Conservation (phyloP, 345 rosid species). For the Eucalyptus regnans region DNA sequence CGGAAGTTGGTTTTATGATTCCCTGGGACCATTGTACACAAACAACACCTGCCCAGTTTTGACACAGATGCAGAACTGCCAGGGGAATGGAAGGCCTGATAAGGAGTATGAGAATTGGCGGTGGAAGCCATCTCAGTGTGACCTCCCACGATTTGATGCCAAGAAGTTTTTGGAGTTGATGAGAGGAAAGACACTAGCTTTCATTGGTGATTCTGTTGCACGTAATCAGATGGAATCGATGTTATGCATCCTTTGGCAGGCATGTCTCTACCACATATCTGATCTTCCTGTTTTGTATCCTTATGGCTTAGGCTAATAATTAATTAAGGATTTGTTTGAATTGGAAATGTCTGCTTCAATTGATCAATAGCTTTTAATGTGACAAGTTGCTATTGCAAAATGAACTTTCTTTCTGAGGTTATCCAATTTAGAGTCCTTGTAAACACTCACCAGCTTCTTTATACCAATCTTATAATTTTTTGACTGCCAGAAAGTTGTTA, state of each 20-base stretch:
- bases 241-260: slow-evolving; percentile 99
- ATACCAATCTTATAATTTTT: neutral
- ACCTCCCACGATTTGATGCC: slow-evolving; percentile 87
- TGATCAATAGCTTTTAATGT: neutral
- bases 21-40: slow-evolving; percentile 65
- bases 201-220: slow-evolving; percentile 93
- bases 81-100: slow-evolving; percentile 96
- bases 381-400: neutral
- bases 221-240: slow-evolving; percentile 98
- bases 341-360: neutral
- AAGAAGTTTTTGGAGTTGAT: slow-evolving; percentile 82
- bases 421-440: neutral
- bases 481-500: neutral
- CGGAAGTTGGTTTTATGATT: slow-evolving; percentile 89
- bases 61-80: slow-evolving; percentile 99
- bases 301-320: neutral
- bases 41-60: slow-evolving; percentile 88
- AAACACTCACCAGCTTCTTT: neutral
- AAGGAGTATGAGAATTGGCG: slow-evolving; percentile 89
- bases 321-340: neutral
- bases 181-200: slow-evolving; percentile 91
- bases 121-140: slow-evolving; percentile 84
- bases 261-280: slow-evolving; percentile 12
- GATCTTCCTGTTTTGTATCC: neutral
- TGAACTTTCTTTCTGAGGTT: neutral